Evolutionary conservation across 1,284 basidiomycete species (phyloP), one percentile per base, ranked within the genome.

Genomic region (Tetrapyrgos nigripes): DNA sequence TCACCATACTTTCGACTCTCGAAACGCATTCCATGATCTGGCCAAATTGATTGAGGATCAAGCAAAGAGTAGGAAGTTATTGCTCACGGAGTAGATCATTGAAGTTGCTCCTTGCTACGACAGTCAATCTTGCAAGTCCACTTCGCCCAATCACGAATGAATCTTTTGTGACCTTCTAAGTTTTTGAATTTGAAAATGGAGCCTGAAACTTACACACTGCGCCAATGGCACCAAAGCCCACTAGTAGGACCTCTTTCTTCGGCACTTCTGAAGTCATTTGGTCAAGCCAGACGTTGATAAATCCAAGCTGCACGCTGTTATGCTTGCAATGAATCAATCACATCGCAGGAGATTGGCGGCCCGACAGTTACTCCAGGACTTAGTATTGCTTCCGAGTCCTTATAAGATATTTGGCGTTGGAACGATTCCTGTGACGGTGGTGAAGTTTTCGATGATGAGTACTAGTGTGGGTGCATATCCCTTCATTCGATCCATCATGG

Each of bases 91-190:
- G 52, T 9, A 64, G 59, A 19, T 57, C 26, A 40, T 61, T 57
- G 28, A 59, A 63, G 37, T 64, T 66, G 33, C 64, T 66, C 40
- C 64, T 55, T 21, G 64, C 64, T 13, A 66, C 64, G 21, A 55
- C 62, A 17, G 64, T 66, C 2, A 66, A 56, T 27, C 63, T 59
- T 44, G 57, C 63, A 46, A 61, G 59, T 26, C 60, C 60, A 49
- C 62, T 60, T 14, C 57, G 35, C 44, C 59, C 50, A 17, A 64
- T 19, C 13, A 61, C 58, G 26, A 59, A 44, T 4, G 64, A 54
- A 49, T 60, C 62, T 60, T 52, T 47, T 29, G 17, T n/a, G 21
- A 48, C 58, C 27, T 21, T n/a, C n/a, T n/a, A n/a, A n/a, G n/a
- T n/a, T n/a, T n/a, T n/a, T n/a, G n/a, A n/a, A n/a, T n/a, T n/a